These are phyloP conservation scores for Arctium lappa DNA, from an alignment of 129 eudicot genomes.

Conservation along the genomic window DNA sequence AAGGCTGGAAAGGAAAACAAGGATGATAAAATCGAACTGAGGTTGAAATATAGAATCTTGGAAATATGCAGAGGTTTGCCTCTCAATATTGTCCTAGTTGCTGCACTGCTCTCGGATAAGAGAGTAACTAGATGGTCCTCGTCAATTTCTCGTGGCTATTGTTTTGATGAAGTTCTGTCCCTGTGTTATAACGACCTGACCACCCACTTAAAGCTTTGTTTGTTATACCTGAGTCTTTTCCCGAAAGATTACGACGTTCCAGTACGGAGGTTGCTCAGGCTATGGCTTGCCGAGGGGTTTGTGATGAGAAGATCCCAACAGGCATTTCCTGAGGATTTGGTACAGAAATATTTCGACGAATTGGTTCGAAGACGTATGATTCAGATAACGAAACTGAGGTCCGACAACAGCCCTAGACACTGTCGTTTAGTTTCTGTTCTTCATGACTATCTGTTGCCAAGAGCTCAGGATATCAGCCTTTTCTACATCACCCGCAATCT, in stretches of 20 bases:
- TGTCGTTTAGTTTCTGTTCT: slow-evolving; percentile 47
- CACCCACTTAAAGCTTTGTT: slow-evolving; percentile 34
- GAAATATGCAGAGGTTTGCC: slow-evolving; percentile 34
- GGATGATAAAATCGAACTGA: neutral
- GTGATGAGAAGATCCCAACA: slow-evolving; percentile 16
- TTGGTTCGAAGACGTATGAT: slow-evolving; percentile 44
- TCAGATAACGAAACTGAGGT: slow-evolving; percentile 46
- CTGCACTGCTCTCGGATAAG: slow-evolving; percentile 26
- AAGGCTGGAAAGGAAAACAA: slow-evolving; percentile 28
- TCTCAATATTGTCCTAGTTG: slow-evolving; percentile 36
- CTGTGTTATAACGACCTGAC: slow-evolving; percentile 34
- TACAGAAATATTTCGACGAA: slow-evolving; percentile 33
- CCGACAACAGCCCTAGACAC: slow-evolving; percentile 51
- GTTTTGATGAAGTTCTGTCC: slow-evolving; percentile 13
- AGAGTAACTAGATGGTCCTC: slow-evolving; percentile 2
- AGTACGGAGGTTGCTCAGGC: slow-evolving; percentile 41
- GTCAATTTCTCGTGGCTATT: neutral
- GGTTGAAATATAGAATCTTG: slow-evolving; percentile 17
- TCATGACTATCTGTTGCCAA: slow-evolving; percentile 43
- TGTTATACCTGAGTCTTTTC: slow-evolving; percentile 49
- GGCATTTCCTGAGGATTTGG: slow-evolving; percentile 38
- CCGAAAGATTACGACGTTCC: slow-evolving; percentile 48
- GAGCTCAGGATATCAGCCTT: slow-evolving; percentile 42
- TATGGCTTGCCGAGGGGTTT: slow-evolving; percentile 70
- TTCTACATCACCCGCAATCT: slow-evolving; percentile 39